Percentiles rank a stretch among this genome's conserved stretches.
Conservation (phyloP, 2,329 filamentous ascomycete genomes). For the Curvularia hawaiiensis region DNA sequence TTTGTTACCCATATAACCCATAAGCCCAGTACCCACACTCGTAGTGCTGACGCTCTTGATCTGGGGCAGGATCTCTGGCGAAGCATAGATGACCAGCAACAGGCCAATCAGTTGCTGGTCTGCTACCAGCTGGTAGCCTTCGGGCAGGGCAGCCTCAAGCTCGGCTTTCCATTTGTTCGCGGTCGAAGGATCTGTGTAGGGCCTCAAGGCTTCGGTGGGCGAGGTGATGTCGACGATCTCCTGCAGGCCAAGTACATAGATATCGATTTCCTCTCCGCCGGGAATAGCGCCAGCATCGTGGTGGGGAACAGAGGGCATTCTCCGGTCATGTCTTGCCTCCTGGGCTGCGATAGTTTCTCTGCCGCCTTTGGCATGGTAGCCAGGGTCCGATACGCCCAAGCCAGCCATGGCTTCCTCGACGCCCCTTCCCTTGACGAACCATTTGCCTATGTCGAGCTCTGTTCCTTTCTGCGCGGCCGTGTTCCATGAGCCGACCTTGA, state of each 20-base stretch:
- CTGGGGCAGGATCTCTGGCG: slow-evolving; percentile 73
- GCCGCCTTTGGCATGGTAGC: slow-evolving; percentile 40
- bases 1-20: slow-evolving; percentile 97
- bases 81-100: slow-evolving; percentile 83
- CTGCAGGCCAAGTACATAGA: slow-evolving; percentile 90
- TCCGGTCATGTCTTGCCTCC: slow-evolving; percentile 53
- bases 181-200: slow-evolving; percentile 73
- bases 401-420: slow-evolving; percentile 67
- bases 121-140: slow-evolving; percentile 75
- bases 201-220: slow-evolving; percentile 76
- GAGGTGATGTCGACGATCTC: slow-evolving; percentile 88
- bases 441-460: slow-evolving; percentile 83
- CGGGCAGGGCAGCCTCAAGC: slow-evolving; percentile 73
- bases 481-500: slow-evolving; percentile 97
- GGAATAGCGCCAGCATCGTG: slow-evolving; percentile 56
- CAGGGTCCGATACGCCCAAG: slow-evolving; percentile 44
- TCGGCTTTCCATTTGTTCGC: slow-evolving; percentile 81
- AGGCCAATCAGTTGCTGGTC: slow-evolving; percentile 88
- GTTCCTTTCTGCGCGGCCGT: slow-evolving; percentile 83
- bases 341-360: slow-evolving; percentile 55
- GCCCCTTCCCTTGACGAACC: slow-evolving; percentile 83
- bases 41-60: slow-evolving; percentile 83
- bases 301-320: slow-evolving; percentile 51
- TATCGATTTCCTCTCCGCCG: slow-evolving; percentile 72
- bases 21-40: slow-evolving; percentile 83